Percentiles rank a stretch among this genome's conserved stretches.
phyloP scores from a whole-genome alignment of 1,284 basidiomycete species.

The Coniophora puteana region DNA sequence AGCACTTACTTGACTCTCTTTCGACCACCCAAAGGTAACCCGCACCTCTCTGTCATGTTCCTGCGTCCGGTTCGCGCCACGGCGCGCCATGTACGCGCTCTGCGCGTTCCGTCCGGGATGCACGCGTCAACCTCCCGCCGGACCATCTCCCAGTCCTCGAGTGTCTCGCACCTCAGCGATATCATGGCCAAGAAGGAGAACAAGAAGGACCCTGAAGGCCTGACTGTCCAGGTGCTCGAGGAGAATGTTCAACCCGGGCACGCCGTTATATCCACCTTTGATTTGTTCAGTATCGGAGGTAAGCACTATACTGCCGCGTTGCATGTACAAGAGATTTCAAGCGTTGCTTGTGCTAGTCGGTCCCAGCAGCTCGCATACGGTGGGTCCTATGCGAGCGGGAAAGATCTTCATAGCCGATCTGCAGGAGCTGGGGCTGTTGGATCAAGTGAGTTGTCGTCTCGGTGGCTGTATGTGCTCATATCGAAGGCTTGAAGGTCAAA shows the following conservation, averaged over 20 bases:
- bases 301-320: conserved; percentile 16
- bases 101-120: no score
- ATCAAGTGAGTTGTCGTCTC: conserved; percentile 52
- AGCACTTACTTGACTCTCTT: no score
- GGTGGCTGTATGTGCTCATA: no score
- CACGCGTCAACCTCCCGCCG: no score
- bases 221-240: conserved; percentile 6
- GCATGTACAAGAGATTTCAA: conserved; percentile 1
- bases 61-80: no score
- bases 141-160: no score
- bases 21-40: no score
- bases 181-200: no score
- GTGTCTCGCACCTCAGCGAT: no score
- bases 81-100: no score
- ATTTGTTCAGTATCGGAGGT: conserved; percentile 93
- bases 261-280: conserved; percentile 91
- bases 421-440: conserved; percentile 63
- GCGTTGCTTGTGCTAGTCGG: conserved; percentile 35
- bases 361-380: conserved; percentile 65
- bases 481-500: conserved; percentile 45
- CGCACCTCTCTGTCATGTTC: no score
- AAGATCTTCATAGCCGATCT: conserved; percentile 85
- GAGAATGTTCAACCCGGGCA: conserved; percentile 55
- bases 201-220: conserved; percentile 4
- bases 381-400: conserved; percentile 91